Conservation (phyloP, 352 stramenopile genomes). For the Phytopythium helicoides region DNA sequence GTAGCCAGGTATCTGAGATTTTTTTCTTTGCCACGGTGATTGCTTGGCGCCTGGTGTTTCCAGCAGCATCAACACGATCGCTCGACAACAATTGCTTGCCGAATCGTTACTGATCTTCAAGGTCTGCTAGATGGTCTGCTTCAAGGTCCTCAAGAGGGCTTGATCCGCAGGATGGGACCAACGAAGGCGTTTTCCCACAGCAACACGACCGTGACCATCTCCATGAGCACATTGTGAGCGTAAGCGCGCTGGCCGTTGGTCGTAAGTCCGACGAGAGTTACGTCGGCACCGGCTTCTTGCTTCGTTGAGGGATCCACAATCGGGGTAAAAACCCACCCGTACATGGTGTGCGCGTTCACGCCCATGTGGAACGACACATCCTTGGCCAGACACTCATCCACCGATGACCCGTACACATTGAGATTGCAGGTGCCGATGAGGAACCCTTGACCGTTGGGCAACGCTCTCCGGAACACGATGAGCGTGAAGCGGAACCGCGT, state of each 20-base stretch:
- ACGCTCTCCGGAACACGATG: slow-evolving; percentile 12
- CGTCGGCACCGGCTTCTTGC: slow-evolving; percentile 14
- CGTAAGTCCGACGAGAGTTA: slow-evolving; percentile 24
- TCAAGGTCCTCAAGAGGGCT: too few relatives aligned
- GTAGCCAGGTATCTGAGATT: too few relatives aligned
- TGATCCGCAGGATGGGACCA: slow-evolving; percentile 12
- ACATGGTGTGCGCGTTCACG: slow-evolving; percentile 22
- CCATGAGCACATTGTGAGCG: slow-evolving; percentile 31
- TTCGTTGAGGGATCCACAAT: neutral
- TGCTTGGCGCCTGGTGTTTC: too few relatives aligned
- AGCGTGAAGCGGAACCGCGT: slow-evolving; percentile 24
- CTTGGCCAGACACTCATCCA: slow-evolving; percentile 18
- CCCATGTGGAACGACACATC: slow-evolving; percentile 13
- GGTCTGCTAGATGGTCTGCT: too few relatives aligned
- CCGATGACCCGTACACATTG: slow-evolving; percentile 20
- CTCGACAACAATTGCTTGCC: slow-evolving; percentile 4
- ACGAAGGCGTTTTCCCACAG: slow-evolving; percentile 29
- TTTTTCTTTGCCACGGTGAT: too few relatives aligned
- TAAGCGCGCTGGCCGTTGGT: slow-evolving; percentile 23
- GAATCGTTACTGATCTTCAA: neutral
- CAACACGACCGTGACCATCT: slow-evolving; percentile 29
- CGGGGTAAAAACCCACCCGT: slow-evolving; percentile 20
- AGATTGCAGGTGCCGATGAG: slow-evolving; percentile 22
- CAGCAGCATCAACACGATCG: too few relatives aligned
- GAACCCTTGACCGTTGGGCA: slow-evolving; percentile 5